These are phyloP conservation scores for Saccharomyces pastorianus DNA, from an alignment of 1,139 yeast species.

Conservation along the genomic window DNA sequence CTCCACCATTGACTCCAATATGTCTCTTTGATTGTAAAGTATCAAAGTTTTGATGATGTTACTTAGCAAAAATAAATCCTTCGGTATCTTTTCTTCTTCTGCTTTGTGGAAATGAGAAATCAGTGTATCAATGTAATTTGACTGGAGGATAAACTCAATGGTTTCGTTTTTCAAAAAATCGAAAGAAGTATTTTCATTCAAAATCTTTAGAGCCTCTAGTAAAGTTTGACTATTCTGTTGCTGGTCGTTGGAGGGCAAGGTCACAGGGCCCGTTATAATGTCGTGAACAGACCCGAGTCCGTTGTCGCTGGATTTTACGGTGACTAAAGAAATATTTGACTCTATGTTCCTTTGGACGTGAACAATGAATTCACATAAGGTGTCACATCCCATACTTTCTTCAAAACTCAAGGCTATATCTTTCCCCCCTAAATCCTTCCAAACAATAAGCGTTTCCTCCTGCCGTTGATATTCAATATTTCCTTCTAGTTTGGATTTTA, in stretches of 20 bases:
- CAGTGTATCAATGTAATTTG: slow-evolving; percentile 47
- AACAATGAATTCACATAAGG: slow-evolving; percentile 71
- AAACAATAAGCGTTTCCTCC: slow-evolving; percentile 87
- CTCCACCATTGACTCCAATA: slow-evolving; percentile 59
- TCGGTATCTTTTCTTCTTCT: slow-evolving; percentile 45
- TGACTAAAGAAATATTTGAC: slow-evolving; percentile 63
- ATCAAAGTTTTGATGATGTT: slow-evolving; percentile 64
- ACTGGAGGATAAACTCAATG: slow-evolving; percentile 42
- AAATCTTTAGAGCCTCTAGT: slow-evolving; percentile 41
- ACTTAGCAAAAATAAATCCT: slow-evolving; percentile 55
- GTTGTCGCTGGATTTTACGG: slow-evolving; percentile 49
- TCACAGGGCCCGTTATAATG: slow-evolving; percentile 71
- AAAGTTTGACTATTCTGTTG: slow-evolving; percentile 39
- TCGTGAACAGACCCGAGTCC: slow-evolving; percentile 47
- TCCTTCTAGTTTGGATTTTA: slow-evolving; percentile 63
- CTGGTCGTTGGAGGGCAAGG: slow-evolving; percentile 53
- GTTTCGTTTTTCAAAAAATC: slow-evolving; percentile 48
- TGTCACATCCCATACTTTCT: slow-evolving; percentile 83
- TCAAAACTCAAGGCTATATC: slow-evolving; percentile 90
- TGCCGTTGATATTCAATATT: slow-evolving; percentile 82
- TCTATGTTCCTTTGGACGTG: slow-evolving; percentile 57
- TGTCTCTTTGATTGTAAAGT: slow-evolving; percentile 58
- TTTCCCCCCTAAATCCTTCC: slow-evolving; percentile 76
- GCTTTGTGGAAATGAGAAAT: slow-evolving; percentile 46
- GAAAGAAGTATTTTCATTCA: slow-evolving; percentile 53